Base-by-base conservation (phyloP, 1,284 basidiomycete species). In the Wallemia hederae region DNA sequence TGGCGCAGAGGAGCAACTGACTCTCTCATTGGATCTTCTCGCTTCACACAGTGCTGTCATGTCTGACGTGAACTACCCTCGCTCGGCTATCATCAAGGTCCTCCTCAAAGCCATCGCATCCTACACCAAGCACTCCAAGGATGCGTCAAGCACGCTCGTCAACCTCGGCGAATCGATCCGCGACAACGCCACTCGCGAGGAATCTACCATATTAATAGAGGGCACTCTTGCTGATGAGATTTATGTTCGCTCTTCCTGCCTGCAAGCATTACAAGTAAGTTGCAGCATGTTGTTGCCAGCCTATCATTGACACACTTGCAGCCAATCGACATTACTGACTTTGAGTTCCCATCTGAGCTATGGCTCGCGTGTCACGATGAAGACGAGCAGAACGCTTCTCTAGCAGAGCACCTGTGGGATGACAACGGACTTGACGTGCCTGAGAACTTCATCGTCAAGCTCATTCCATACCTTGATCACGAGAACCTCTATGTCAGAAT, bases 361-460 rank as follows among this genome's bases (percentile, higher is more conserved):
- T 90, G 87, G 81, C 78, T 97, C 34, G 85, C 85, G 1, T 82
- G 79, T 63, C 88, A 97, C 66, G 94, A 98, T 64, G 78, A 79
- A 3, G 92, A 98, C 68, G 86, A 89, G 65, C 86, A 92, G 67
- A 96, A 94, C 65, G 81, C 82, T 0, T 76, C 82, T 56, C 73
- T 97, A 39, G 91, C 91, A 7, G 74, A 75, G 27, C 80, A 83
- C 66, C 70, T 90, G 14, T 98, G 91, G 92, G 90, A 94, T 62
- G 94, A 98, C 66, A 98, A 98, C 66, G 91, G 86, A 14, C 72
- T 98, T 33, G 89, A 97, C 67, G 80, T 94, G 3, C 80, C 85
- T 0, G 84, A 86, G 65, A 71, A 70, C 1, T 94, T 82, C 70
- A 71, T 87, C 0, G 69, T 70, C 1, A 73, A 76, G 55, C 72